A percentile compares a stretch with the other conserved stretches of the same genome.
Evolutionary conservation across 371 early-diverging fungal species (phyloP).

Genomic region (Haplosporangium sp.): DNA sequence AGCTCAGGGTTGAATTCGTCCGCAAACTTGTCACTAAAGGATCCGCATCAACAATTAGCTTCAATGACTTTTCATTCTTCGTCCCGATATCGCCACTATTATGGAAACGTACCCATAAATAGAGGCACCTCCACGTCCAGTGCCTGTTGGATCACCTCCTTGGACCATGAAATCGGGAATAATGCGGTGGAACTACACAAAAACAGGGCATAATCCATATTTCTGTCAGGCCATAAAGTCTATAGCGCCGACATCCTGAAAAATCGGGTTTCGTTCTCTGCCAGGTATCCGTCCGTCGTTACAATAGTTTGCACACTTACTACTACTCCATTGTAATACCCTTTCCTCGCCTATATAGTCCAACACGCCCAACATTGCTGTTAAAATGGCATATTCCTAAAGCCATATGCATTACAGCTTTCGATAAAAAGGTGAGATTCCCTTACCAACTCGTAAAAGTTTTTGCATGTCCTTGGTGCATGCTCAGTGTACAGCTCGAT

Average conservation of each 20-base stretch:
- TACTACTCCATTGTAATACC: constrained; percentile 75
- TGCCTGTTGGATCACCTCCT: constrained; percentile 74
- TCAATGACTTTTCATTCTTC: not conserved
- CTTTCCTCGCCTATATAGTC: constrained; percentile 64
- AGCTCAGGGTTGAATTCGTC: constrained; percentile 81
- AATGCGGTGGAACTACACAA: constrained; percentile 78
- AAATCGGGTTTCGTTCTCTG: not conserved
- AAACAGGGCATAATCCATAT: no score
- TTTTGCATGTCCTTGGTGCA: constrained; percentile 80
- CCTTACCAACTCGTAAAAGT: constrained; percentile 79
- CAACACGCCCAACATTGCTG: not conserved
- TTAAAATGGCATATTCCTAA: not conserved
- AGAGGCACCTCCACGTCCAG: constrained; percentile 72
- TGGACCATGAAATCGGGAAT: constrained; percentile 90
- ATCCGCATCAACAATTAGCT: not conserved
- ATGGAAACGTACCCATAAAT: constrained; percentile 69
- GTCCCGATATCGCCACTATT: not conserved
- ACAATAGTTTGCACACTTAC: constrained; percentile 57
- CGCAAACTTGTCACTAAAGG: constrained; percentile 70
- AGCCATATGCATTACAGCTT: not conserved
- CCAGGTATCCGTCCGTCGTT: not conserved
- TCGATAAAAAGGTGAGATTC: not conserved
- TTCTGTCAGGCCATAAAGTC: not conserved
- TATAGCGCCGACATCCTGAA: not conserved
- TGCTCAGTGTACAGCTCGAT: constrained; percentile 80